Percentiles rank a stretch among this genome's conserved stretches.
Evolutionary conservation across 1,139 yeast genomes (phyloP).

Genomic region (Zygotorulaspora mrakii): DNA sequence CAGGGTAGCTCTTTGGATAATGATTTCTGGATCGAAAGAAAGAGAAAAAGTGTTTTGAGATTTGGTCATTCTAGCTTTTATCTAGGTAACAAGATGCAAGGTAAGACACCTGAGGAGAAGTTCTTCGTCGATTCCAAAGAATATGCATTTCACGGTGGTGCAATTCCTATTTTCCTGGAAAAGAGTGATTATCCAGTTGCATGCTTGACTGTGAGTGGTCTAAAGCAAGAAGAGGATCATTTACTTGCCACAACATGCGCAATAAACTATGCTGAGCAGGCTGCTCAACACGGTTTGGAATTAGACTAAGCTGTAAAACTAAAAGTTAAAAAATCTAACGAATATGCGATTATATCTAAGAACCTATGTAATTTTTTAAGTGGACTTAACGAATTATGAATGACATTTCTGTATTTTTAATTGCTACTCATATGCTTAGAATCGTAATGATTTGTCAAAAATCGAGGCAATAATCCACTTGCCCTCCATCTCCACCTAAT

Average conservation of each 20-base stretch:
- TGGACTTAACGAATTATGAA: too few species aligned
- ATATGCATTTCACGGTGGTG: constrained; percentile 63
- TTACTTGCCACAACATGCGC: constrained; percentile 25
- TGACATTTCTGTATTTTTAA: neutral
- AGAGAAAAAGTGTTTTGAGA: constrained; percentile 49
- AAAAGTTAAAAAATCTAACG: neutral
- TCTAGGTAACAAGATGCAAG: constrained; percentile 45
- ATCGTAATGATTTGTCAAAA: constrained; percentile 12
- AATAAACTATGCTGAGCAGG: constrained; percentile 16
- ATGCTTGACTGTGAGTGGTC: constrained; percentile 58
- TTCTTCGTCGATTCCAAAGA: constrained; percentile 44
- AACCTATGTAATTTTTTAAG: too few species aligned
- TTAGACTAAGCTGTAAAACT: constrained; percentile 13
- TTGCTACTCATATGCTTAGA: constrained; percentile 1
- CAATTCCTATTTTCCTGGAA: constrained; percentile 50
- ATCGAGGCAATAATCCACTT: constrained; percentile 39
- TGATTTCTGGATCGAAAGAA: constrained; percentile 57
- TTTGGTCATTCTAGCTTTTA: constrained; percentile 53
- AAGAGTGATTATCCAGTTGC: constrained; percentile 49
- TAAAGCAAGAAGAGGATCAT: constrained; percentile 37
- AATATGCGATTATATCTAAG: neutral
- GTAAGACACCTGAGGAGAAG: constrained; percentile 36
- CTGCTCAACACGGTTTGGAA: constrained; percentile 14
- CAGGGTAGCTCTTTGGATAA: constrained; percentile 50
- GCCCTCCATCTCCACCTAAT: constrained; percentile 48